Evolutionary conservation across 169 alveolate species (phyloP).

Genomic region (Plasmodium inui): DNA sequence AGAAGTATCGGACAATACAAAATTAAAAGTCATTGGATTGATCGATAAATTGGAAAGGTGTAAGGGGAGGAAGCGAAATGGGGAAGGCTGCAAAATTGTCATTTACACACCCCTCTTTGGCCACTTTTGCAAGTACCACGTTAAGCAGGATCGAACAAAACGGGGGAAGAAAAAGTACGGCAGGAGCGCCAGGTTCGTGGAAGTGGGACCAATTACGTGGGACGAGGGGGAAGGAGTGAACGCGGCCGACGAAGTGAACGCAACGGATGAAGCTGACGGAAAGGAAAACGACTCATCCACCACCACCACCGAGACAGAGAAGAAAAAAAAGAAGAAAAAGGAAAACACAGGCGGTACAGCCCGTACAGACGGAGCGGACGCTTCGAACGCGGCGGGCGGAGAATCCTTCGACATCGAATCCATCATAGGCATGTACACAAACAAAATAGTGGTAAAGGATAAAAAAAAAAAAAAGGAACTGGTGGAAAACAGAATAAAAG

Average conservation of each 20-base stretch:
- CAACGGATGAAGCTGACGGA: not conserved
- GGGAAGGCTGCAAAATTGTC: conserved; percentile 30
- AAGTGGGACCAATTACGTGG: conserved; percentile 3
- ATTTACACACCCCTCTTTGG: conserved; percentile 50
- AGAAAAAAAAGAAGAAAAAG: not conserved
- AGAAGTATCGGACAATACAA: conserved; percentile 1
- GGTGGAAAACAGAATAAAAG: conserved; percentile 66
- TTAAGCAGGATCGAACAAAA: conserved; percentile 39
- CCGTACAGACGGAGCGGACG: not conserved
- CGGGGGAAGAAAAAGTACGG: conserved; percentile 13
- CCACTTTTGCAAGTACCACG: conserved; percentile 50
- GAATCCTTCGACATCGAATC: conserved; percentile 69
- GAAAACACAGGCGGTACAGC: not conserved
- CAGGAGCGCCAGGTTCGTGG: not conserved
- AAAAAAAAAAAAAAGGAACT: conserved; percentile 64
- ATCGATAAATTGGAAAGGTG: conserved; percentile 61
- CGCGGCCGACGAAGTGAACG: not conserved
- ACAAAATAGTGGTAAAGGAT: conserved; percentile 37
- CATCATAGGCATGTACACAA: conserved; percentile 53
- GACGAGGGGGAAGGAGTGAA: not conserved
- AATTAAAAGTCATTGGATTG: conserved; percentile 25
- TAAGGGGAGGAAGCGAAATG: conserved; percentile 40
- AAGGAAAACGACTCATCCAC: not conserved
- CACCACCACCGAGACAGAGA: not conserved
- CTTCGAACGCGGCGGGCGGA: not conserved